Evolutionary conservation across 306 rosid species (phyloP).

Genomic region (Vicia sativa): DNA sequence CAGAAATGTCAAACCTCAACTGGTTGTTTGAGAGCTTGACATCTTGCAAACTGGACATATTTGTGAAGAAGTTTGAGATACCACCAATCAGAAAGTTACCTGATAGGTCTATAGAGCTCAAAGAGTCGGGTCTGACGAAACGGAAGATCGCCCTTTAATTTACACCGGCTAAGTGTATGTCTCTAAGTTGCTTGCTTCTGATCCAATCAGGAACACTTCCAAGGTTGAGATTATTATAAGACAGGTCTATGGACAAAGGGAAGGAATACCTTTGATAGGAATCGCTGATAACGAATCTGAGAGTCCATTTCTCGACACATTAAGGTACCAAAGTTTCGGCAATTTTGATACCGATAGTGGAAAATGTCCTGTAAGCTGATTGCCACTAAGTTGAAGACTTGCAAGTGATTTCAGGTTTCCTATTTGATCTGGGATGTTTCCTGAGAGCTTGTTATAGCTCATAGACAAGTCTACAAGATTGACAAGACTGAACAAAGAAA

Average conservation of each 20-base stretch:
- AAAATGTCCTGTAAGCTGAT: constrained; percentile 65
- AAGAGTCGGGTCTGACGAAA: constrained; percentile 59
- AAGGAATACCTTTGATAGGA: constrained; percentile 63
- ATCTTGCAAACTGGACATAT: constrained; percentile 71
- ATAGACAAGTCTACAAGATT: constrained; percentile 76
- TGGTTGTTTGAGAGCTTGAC: constrained; percentile 83
- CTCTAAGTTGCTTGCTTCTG: constrained; percentile 67
- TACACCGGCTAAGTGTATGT: constrained; percentile 85
- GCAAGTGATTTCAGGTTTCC: constrained; percentile 68
- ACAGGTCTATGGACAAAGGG: constrained; percentile 87
- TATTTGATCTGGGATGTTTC: constrained; percentile 73
- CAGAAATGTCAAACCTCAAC: constrained; percentile 67
- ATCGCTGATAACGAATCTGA: constrained; percentile 68
- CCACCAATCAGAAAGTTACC: constrained; percentile 65
- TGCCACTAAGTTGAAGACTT: constrained; percentile 68
- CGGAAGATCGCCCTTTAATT: constrained; percentile 73
- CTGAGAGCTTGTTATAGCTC: constrained; percentile 74
- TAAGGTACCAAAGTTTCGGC: constrained; percentile 85
- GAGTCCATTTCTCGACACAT: constrained; percentile 75
- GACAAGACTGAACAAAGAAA: constrained; percentile 62
- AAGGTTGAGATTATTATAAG: constrained; percentile 77
- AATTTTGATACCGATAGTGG: constrained; percentile 73
- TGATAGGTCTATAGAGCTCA: constrained; percentile 85
- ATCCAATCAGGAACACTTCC: constrained; percentile 88
- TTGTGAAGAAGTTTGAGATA: constrained; percentile 61